Percentiles rank a stretch among this genome's conserved stretches.
Conservation (phyloP, 805 yeast genomes). For the Nakazawaea anatomiae region DNA sequence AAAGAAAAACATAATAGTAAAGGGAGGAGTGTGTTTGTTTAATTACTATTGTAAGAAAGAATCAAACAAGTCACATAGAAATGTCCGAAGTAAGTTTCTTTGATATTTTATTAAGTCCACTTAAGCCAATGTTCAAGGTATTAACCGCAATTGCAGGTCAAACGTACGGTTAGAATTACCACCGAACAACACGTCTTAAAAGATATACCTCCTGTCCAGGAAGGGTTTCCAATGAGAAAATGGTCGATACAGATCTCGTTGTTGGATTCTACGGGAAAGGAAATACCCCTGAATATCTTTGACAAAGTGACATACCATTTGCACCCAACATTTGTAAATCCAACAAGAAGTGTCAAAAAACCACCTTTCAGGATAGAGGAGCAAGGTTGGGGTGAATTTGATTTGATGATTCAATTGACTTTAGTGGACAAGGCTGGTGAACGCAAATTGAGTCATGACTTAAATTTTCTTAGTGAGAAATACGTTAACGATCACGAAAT, state of each 20-base stretch:
- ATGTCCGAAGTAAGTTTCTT: no score
- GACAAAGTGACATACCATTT: conserved; percentile 90
- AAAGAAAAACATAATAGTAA: no score
- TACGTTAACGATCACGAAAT: conserved; percentile 76
- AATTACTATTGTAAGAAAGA: no score
- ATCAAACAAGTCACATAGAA: no score
- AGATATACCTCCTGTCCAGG: conserved; percentile 80
- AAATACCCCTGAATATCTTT: conserved; percentile 78
- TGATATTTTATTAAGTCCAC: no score
- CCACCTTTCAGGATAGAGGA: conserved; percentile 86
- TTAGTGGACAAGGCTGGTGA: conserved; percentile 86
- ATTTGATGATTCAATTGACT: conserved; percentile 72
- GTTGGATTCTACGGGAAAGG: conserved; percentile 75
- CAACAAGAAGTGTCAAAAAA: conserved; percentile 72
- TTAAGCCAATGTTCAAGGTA: no score
- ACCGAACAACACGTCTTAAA: conserved; percentile 79
- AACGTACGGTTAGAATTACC: conserved; percentile 82
- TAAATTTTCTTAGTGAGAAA: conserved; percentile 74
- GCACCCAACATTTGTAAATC: conserved; percentile 93
- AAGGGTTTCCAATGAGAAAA: conserved; percentile 88
- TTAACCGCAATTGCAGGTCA: conserved; percentile 34
- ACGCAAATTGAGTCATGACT: conserved; percentile 78
- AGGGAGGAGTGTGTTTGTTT: no score
- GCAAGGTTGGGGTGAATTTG: conserved; percentile 98
- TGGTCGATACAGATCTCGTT: conserved; percentile 80